Evolutionary conservation across 805 yeast species (phyloP).

Genomic region (Saccharomycopsis schoenii): DNA sequence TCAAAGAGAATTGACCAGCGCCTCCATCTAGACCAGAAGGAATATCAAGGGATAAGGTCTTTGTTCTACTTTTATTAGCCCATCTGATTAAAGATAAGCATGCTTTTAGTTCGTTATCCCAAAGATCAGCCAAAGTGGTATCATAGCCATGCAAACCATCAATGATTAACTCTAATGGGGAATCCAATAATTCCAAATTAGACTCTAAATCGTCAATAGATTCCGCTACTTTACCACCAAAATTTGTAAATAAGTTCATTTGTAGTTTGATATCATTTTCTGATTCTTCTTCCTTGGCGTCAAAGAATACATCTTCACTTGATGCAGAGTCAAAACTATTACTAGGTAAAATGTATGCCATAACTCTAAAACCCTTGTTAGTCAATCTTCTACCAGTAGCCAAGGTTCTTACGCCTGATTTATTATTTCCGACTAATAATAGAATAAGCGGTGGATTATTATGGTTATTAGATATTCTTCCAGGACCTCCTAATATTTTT

Average conservation of each 20-base stretch:
- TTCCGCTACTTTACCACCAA: constrained; percentile 61
- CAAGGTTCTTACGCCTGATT: constrained; percentile 65
- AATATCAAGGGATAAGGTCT: constrained; percentile 60
- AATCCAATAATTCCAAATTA: constrained; percentile 39
- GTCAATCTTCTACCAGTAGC: constrained; percentile 72
- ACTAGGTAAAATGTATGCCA: constrained; percentile 31
- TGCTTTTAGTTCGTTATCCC: constrained; percentile 29
- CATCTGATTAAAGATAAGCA: constrained; percentile 47
- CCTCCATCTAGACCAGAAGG: constrained; percentile 82
- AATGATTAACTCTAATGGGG: constrained; percentile 69
- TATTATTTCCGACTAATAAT: constrained; percentile 60
- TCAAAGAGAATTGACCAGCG: constrained; percentile 41
- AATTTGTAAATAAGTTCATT: constrained; percentile 41
- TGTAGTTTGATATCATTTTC: constrained; percentile 41
- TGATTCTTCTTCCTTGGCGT: constrained; percentile 27
- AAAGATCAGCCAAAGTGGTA: constrained; percentile 50
- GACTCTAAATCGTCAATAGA: constrained; percentile 29
- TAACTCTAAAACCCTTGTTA: constrained; percentile 62
- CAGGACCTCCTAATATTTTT: constrained; percentile 57
- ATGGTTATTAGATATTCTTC: constrained; percentile 53
- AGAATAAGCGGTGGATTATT: constrained; percentile 74
- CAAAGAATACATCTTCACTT: constrained; percentile 21
- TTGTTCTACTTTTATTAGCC: constrained; percentile 44
- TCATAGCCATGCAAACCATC: constrained; percentile 86
- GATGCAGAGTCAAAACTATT: constrained; percentile 12